These are phyloP conservation scores for Candida patagonica DNA, from an alignment of 805 yeast genomes.

Conservation along the genomic window DNA sequence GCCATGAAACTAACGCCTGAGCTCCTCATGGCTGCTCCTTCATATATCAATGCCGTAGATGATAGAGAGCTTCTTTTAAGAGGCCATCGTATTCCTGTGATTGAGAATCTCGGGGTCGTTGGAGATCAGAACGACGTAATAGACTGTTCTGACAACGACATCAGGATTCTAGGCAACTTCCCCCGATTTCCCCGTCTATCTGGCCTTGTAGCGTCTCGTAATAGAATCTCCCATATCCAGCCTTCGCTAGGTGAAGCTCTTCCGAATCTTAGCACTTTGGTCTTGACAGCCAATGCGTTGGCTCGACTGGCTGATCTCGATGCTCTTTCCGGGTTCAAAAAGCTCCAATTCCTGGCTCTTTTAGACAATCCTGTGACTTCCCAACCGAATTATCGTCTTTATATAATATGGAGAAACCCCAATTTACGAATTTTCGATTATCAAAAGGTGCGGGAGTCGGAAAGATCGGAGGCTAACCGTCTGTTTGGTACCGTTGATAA, in stretches of 20 bases:
- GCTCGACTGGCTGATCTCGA: constrained; percentile 36
- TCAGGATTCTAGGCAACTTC: constrained; percentile 44
- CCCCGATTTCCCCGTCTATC: constrained; percentile 37
- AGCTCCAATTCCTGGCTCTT: constrained; percentile 42
- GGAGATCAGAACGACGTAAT: constrained; percentile 42
- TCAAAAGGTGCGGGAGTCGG: constrained; percentile 46
- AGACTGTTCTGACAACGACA: constrained; percentile 69
- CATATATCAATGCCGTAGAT: constrained; percentile 36
- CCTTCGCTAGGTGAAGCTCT: constrained; percentile 28
- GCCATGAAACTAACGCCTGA: constrained; percentile 51
- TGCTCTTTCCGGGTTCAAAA: constrained; percentile 31
- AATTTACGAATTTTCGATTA: constrained; percentile 58
- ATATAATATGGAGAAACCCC: constrained; percentile 56
- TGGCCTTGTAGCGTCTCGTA: constrained; percentile 54
- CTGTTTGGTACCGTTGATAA: constrained; percentile 32
- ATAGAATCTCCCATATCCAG: constrained; percentile 41
- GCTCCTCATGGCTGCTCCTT: constrained; percentile 40
- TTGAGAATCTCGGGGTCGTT: constrained; percentile 37
- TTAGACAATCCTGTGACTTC: constrained; percentile 49
- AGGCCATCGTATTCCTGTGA: constrained; percentile 32
- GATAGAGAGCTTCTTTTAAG: constrained; percentile 35
- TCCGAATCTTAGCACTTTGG: constrained; percentile 43
- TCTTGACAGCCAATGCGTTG: constrained; percentile 45
- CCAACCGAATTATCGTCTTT: constrained; percentile 46
- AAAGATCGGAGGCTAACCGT: constrained; percentile 38